Conservation (phyloP, 306 rosid species). For the Vigna hirtella region DNA sequence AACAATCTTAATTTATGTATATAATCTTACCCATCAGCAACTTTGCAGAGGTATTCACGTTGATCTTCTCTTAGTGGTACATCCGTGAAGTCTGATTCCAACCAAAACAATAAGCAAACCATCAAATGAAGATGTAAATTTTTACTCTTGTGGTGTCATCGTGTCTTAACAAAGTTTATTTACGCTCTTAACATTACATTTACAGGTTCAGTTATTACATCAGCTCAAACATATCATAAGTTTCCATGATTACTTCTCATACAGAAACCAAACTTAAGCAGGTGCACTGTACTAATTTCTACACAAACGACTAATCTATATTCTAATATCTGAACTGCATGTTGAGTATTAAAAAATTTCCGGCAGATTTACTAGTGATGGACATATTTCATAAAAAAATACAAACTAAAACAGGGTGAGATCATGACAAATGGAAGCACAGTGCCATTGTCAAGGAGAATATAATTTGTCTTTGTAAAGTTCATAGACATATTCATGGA, state of each 20-base stretch:
- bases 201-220: neutral
- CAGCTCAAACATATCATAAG: neutral
- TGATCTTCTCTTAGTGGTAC: slow-evolving; percentile 97
- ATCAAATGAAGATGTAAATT: slow-evolving; percentile 22
- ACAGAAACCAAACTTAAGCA: slow-evolving; percentile 4
- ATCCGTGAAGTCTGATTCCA: slow-evolving; percentile 83
- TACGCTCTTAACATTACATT: neutral
- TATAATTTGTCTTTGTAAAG: neutral
- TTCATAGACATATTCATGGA: neutral
- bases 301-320: neutral
- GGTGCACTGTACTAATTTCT: neutral
- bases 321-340: slow-evolving; percentile 12
- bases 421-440: neutral
- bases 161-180: neutral
- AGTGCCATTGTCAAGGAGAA: neutral
- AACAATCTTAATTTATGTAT: neutral
- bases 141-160: neutral
- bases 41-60: slow-evolving; percentile 83
- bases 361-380: neutral
- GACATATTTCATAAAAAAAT: neutral
- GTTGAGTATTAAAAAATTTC: slow-evolving; percentile 20
- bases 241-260: neutral
- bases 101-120: slow-evolving; percentile 36
- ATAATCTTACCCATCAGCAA: slow-evolving; percentile 81
- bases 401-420: neutral